Evolutionary conservation across 306 rosid genomes (phyloP).

Genomic region (Prunus campanulata): DNA sequence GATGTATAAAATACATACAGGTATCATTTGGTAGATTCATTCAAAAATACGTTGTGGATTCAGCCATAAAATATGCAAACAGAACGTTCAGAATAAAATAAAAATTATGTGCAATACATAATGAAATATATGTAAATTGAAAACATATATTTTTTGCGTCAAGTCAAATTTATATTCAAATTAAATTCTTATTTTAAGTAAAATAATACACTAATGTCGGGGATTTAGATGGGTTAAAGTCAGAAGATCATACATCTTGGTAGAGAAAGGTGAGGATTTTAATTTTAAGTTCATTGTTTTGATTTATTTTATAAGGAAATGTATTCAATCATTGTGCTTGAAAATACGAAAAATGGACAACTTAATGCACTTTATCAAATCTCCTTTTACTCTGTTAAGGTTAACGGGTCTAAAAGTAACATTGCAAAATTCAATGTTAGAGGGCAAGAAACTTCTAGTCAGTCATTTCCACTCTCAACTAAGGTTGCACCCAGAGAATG

Average conservation of each 20-base stretch:
- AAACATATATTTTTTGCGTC: not conserved
- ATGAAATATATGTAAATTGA: not conserved
- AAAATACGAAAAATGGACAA: no score
- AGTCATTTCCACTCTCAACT: not conserved
- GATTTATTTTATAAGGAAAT: no score
- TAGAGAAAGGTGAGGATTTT: not conserved
- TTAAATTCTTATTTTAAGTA: not conserved
- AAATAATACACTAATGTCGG: not conserved
- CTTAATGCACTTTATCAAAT: no score
- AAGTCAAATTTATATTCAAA: not conserved
- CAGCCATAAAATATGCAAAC: not conserved
- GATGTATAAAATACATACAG: not conserved
- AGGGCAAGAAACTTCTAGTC: not conserved
- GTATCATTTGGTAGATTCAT: not conserved
- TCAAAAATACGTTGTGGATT: not conserved
- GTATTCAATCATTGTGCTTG: no score
- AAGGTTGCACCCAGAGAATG: not conserved
- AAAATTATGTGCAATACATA: not conserved
- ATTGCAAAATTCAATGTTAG: not conserved
- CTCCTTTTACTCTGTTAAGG: not conserved
- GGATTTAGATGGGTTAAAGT: not conserved
- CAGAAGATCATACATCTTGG: not conserved
- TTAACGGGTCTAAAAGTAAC: no score
- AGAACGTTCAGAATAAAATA: not conserved
- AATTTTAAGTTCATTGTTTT: not conserved